Conservation (phyloP, 352 stramenopile genomes). For the Phytophthora fragariae region DNA sequence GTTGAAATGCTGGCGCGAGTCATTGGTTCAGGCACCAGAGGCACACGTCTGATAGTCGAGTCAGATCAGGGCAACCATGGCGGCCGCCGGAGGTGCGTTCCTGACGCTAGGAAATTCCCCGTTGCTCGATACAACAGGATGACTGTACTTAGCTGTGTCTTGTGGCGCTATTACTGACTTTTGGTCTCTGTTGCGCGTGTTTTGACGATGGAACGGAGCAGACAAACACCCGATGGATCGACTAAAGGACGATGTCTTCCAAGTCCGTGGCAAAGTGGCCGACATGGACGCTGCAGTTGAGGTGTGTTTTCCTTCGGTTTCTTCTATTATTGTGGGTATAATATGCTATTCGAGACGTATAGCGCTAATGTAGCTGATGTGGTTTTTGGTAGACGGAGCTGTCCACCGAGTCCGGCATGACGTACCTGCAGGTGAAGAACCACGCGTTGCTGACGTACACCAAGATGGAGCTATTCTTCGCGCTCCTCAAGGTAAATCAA, state of each 20-base stretch:
- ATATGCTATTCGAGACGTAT: not conserved
- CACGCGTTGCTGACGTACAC: conserved; percentile 88
- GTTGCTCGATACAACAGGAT: conserved; percentile 1
- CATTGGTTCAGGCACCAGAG: conserved; percentile 14
- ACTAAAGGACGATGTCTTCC: conserved; percentile 60
- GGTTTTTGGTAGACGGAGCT: conserved; percentile 55
- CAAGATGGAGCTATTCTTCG: conserved; percentile 89
- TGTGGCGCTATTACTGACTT: conserved; percentile 8
- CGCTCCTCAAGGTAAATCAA: conserved; percentile 72
- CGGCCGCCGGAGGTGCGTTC: conserved; percentile 46
- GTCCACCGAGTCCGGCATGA: conserved; percentile 70
- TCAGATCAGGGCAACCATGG: conserved; percentile 31
- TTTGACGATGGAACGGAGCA: conserved; percentile 33
- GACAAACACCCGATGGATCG: conserved; percentile 56
- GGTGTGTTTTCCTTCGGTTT: conserved; percentile 30
- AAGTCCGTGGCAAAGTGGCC: conserved; percentile 66
- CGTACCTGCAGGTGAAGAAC: conserved; percentile 90
- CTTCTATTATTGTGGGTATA: not conserved
- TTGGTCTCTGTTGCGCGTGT: conserved; percentile 6
- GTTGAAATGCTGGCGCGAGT: too few relatives aligned
- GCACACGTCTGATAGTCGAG: conserved; percentile 1
- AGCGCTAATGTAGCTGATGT: not conserved
- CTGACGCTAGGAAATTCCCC: conserved; percentile 7
- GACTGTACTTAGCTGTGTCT: conserved; percentile 1
- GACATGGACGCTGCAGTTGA: conserved; percentile 52